Evolutionary conservation across 2,329 filamentous ascomycete genomes (phyloP).

Genomic region (Ambrosiella cleistominuta): DNA sequence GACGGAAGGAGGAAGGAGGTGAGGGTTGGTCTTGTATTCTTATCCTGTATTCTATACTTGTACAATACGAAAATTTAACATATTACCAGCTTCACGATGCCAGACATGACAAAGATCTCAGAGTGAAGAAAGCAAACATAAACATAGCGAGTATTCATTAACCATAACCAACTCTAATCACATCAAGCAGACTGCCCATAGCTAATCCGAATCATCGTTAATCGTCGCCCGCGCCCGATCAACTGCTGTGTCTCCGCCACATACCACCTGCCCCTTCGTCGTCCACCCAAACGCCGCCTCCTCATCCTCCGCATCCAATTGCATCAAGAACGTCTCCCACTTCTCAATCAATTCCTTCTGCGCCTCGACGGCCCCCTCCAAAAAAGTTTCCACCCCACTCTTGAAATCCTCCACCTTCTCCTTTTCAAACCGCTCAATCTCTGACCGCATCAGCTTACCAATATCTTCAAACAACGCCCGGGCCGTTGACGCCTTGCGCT

Average conservation of each 20-base stretch:
- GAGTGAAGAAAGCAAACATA: not conserved
- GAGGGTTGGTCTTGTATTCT: not conserved
- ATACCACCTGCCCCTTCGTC: conserved; percentile 36
- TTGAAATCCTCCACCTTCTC: conserved; percentile 99
- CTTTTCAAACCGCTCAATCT: conserved; percentile 83
- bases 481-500: conserved; percentile 81
- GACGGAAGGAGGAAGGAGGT: not conserved
- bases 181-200: not conserved
- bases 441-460: conserved; percentile 77
- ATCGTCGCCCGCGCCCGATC: conserved; percentile 41
- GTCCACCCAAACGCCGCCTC: conserved; percentile 49
- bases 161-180: not conserved
- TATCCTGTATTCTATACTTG: conserved; percentile 1
- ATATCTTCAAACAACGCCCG: conserved; percentile 90
- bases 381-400: conserved; percentile 88
- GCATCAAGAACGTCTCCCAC: conserved; percentile 96
- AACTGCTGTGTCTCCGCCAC: conserved; percentile 38
- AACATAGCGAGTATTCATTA: conserved; percentile 2
- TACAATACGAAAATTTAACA: not conserved
- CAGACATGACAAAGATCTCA: not conserved
- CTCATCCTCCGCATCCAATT: conserved; percentile 85
- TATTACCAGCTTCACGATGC: not conserved
- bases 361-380: conserved; percentile 91
- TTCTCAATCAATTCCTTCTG: conserved; percentile 92
- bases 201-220: conserved; percentile 42